These are phyloP conservation scores for Hippophae tibetana DNA, from an alignment of 306 rosid species.

Conservation along the genomic window DNA sequence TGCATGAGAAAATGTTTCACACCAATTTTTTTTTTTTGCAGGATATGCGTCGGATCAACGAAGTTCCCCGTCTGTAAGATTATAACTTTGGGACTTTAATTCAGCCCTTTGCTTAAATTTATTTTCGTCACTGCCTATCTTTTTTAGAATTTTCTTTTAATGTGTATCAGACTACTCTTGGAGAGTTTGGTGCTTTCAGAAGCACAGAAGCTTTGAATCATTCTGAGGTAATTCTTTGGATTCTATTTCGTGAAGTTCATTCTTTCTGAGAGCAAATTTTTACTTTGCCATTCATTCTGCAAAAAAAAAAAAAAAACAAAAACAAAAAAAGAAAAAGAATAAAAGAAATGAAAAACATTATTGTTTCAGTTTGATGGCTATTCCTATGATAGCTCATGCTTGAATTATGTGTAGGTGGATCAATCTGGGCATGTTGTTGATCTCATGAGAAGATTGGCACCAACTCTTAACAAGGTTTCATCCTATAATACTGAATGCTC, in stretches of 20 bases:
- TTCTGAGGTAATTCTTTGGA: slow-evolving; percentile 38
- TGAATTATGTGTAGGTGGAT: slow-evolving; percentile 41
- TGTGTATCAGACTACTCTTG: slow-evolving; percentile 31
- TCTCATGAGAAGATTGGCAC: slow-evolving; percentile 51
- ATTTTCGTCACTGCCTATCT: slow-evolving; percentile 9
- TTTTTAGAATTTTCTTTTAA: slow-evolving; percentile 2
- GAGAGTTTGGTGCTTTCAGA: slow-evolving; percentile 23
- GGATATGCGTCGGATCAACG: slow-evolving; percentile 62
- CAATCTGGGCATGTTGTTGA: slow-evolving; percentile 55
- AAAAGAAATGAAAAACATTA: no score
- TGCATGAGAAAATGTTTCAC: background rate
- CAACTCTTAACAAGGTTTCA: slow-evolving; percentile 70
- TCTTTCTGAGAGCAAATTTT: background rate
- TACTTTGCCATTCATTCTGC: slow-evolving; percentile 1
- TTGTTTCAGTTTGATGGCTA: background rate
- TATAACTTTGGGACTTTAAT: slow-evolving; percentile 5
- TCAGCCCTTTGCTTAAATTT: slow-evolving; percentile 12
- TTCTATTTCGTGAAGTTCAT: background rate
- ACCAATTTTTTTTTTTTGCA: slow-evolving; percentile 25
- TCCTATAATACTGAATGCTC: slow-evolving; percentile 28
- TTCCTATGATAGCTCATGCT: slow-evolving; percentile 3
- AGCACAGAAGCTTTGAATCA: slow-evolving; percentile 11
- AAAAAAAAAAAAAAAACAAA: background rate
- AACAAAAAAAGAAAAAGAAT: no score
- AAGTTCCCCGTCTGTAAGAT: slow-evolving; percentile 57